These are phyloP conservation scores for Friedmanniomyces endolithicus DNA, from an alignment of 495 filamentous ascomycete genomes.

Conservation along the genomic window DNA sequence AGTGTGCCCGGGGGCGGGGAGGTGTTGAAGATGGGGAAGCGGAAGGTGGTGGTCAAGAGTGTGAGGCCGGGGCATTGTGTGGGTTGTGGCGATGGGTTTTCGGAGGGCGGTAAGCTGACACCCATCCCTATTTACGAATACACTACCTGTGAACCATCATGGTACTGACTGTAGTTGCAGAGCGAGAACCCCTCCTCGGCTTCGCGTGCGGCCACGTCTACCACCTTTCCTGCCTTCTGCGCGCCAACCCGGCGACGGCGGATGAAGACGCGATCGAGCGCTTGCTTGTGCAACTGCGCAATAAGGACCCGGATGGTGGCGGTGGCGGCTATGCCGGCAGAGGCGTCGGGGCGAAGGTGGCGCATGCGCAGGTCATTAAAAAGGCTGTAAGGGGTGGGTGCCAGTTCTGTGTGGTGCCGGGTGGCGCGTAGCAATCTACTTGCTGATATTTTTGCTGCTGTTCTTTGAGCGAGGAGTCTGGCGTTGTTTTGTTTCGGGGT, in stretches of 20 bases:
- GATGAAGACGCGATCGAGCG: slow-evolving; percentile 28
- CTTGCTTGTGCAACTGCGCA: slow-evolving; percentile 30
- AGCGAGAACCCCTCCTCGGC: slow-evolving; percentile 46
- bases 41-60: slow-evolving; percentile 12
- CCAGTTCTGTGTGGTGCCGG: slow-evolving; percentile 9
- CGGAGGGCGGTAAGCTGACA: slow-evolving; percentile 12
- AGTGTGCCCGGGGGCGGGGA: slow-evolving; percentile 9
- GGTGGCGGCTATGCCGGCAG: slow-evolving; percentile 34
- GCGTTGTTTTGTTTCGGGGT: neutral
- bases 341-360: slow-evolving; percentile 77
- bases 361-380: slow-evolving; percentile 65
- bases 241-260: slow-evolving; percentile 20
- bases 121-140: neutral
- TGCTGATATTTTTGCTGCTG: neutral
- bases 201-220: slow-evolving; percentile 90
- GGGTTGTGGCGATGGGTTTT: slow-evolving; percentile 17
- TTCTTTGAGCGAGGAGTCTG: slow-evolving; percentile 10
- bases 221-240: slow-evolving; percentile 68
- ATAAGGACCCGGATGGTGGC: slow-evolving; percentile 33
- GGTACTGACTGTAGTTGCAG: neutral
- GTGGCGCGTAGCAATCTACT: slow-evolving; percentile 5
- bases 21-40: slow-evolving; percentile 11
- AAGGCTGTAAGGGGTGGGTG: slow-evolving; percentile 53
- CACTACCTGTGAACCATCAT: neutral
- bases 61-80: slow-evolving; percentile 21